Evolutionary conservation across 768 basidiomycete species (phyloP).

Genomic region (Dioszegia hungarica): DNA sequence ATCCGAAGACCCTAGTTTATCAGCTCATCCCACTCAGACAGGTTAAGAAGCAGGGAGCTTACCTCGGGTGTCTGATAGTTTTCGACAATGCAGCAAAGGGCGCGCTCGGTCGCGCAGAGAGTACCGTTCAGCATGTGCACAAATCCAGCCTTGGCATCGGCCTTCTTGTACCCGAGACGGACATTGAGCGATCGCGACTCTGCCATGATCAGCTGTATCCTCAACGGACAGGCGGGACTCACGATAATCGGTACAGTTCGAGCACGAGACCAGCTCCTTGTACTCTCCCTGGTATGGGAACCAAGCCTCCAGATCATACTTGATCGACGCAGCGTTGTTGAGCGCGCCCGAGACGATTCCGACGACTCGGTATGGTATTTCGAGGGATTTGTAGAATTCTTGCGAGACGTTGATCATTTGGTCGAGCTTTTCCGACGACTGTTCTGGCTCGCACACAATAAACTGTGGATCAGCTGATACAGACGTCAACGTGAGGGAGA

Average conservation of each 20-base stretch:
- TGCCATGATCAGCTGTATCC: constrained; percentile 43
- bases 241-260: constrained; percentile 99
- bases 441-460: constrained; percentile 86
- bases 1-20: constrained; percentile 75
- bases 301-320: constrained; percentile 97
- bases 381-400: constrained; percentile 93
- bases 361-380: constrained; percentile 84
- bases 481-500: not conserved
- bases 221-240: constrained; percentile 49
- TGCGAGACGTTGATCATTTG: constrained; percentile 83
- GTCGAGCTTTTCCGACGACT: constrained; percentile 92
- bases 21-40: not conserved
- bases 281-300: constrained; percentile 95
- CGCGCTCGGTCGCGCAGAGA: constrained; percentile 91
- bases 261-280: constrained; percentile 96
- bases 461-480: constrained; percentile 57
- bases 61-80: constrained; percentile 96
- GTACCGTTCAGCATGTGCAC: constrained; percentile 99
- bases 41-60: constrained; percentile 31
- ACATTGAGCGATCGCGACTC: constrained; percentile 91
- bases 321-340: constrained; percentile 94
- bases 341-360: constrained; percentile 93
- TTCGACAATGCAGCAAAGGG: constrained; percentile 95
- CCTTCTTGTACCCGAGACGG: constrained; percentile 82
- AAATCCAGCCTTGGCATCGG: constrained; percentile 87